phyloP scores from a whole-genome alignment of 345 rosid species.

The Cardiospermum halicacabum region DNA sequence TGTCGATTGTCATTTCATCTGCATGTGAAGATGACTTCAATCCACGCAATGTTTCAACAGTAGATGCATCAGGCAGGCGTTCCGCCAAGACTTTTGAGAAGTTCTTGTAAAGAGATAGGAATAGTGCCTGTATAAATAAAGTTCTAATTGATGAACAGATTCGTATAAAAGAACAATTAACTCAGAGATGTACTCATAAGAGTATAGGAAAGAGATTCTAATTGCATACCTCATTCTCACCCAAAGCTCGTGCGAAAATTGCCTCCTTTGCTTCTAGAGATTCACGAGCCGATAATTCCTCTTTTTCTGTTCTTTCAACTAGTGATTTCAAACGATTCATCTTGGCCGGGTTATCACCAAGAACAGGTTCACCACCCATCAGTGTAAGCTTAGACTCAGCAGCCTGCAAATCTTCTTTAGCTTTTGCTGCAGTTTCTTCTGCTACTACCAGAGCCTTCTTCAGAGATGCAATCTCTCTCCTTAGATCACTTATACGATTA shows the following conservation, averaged over 20 bases:
- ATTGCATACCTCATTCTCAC: constrained; percentile 74
- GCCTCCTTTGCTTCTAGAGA: constrained; percentile 84
- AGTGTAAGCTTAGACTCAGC: constrained; percentile 80
- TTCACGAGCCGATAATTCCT: constrained; percentile 54
- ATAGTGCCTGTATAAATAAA: constrained; percentile 47
- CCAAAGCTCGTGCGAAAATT: constrained; percentile 74
- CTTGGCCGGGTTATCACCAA: constrained; percentile 82
- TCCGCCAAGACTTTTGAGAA: constrained; percentile 68
- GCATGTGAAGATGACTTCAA: constrained; percentile 48
- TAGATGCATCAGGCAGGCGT: constrained; percentile 74
- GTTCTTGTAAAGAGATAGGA: constrained; percentile 56
- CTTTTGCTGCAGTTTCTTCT: constrained; percentile 69
- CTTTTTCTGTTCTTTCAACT: constrained; percentile 64
- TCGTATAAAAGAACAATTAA: neutral
- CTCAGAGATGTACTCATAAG: neutral
- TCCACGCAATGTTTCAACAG: constrained; percentile 47
- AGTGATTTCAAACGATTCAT: constrained; percentile 68
- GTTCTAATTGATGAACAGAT: neutral
- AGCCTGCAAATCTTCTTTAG: constrained; percentile 65
- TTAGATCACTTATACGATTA: constrained; percentile 80
- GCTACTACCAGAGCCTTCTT: constrained; percentile 53
- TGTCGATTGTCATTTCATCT: constrained; percentile 54
- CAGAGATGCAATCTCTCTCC: constrained; percentile 77
- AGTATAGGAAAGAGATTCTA: neutral
- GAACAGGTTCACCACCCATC: constrained; percentile 86